Conservation (phyloP, 108 stramenopile genomes). For the Epithemia pelagica region DNA sequence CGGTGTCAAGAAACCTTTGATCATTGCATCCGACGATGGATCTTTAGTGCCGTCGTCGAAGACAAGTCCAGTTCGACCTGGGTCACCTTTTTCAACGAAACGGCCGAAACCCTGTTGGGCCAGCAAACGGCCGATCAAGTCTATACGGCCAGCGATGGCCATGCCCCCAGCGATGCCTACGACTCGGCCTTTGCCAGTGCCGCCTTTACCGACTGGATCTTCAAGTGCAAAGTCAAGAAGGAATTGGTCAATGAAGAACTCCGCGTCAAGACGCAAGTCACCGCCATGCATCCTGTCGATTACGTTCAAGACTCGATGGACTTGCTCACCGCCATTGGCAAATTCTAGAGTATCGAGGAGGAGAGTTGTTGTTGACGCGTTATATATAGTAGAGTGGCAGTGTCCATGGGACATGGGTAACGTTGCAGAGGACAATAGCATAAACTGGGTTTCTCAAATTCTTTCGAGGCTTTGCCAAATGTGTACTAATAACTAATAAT, state of each 20-base stretch:
- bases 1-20: constrained; percentile 69
- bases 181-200: constrained; percentile 69
- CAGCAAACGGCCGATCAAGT: constrained; percentile 80
- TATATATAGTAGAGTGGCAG: too few relatives aligned
- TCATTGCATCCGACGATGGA: constrained; percentile 80
- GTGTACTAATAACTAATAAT: too few relatives aligned
- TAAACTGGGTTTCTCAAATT: too few relatives aligned
- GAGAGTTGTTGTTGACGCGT: too few relatives aligned
- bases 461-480: too few relatives aligned
- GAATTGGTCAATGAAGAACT: constrained; percentile 88
- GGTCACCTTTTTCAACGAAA: constrained; percentile 90
- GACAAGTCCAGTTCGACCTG: constrained; percentile 83
- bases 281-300: constrained; percentile 71
- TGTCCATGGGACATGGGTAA: too few relatives aligned
- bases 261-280: constrained; percentile 75
- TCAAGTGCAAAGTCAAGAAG: constrained; percentile 88
- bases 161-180: constrained; percentile 50
- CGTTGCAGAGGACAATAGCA: too few relatives aligned
- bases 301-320: constrained; percentile 71
- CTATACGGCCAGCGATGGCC: constrained; percentile 28
- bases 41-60: constrained; percentile 71
- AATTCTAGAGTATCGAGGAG: too few relatives aligned
- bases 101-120: constrained; percentile 63
- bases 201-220: constrained; percentile 73
- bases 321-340: constrained; percentile 67